phyloP scores from a whole-genome alignment of 495 filamentous ascomycete genomes.

The Lasiosphaeria hispida region DNA sequence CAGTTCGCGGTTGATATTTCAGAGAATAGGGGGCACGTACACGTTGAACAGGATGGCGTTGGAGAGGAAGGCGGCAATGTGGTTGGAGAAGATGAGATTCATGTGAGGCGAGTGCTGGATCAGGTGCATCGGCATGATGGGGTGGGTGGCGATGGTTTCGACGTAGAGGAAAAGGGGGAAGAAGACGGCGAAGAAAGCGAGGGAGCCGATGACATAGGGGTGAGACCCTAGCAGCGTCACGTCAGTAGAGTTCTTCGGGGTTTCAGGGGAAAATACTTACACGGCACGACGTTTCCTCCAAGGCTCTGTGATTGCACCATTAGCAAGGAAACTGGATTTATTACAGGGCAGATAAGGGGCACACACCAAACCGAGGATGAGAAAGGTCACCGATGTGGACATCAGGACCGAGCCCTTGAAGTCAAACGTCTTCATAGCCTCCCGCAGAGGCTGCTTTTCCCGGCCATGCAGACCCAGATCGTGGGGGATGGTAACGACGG shows the following conservation, averaged over 20 bases:
- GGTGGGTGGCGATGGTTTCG: slow-evolving; percentile 57
- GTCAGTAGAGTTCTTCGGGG: background rate
- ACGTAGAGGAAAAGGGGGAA: slow-evolving; percentile 60
- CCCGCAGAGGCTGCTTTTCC: slow-evolving; percentile 46
- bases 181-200: slow-evolving; percentile 55
- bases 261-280: slow-evolving; percentile 20
- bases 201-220: slow-evolving; percentile 62
- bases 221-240: slow-evolving; percentile 52
- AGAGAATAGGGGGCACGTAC: slow-evolving; percentile 20
- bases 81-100: slow-evolving; percentile 68
- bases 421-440: slow-evolving; percentile 67
- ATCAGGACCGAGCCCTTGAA: slow-evolving; percentile 63
- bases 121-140: slow-evolving; percentile 70
- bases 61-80: slow-evolving; percentile 59
- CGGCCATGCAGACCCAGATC: slow-evolving; percentile 57
- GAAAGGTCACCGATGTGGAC: slow-evolving; percentile 59
- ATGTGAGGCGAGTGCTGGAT: slow-evolving; percentile 58
- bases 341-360: background rate
- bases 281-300: slow-evolving; percentile 73
- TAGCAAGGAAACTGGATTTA: background rate
- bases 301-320: slow-evolving; percentile 49
- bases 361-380: slow-evolving; percentile 68
- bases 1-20: slow-evolving; percentile 1
- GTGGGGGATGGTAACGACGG: slow-evolving; percentile 55
- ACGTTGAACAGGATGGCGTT: slow-evolving; percentile 76